phyloP scores from a whole-genome alignment of 805 yeast genomes.

The Saturnispora serradocipensis region DNA sequence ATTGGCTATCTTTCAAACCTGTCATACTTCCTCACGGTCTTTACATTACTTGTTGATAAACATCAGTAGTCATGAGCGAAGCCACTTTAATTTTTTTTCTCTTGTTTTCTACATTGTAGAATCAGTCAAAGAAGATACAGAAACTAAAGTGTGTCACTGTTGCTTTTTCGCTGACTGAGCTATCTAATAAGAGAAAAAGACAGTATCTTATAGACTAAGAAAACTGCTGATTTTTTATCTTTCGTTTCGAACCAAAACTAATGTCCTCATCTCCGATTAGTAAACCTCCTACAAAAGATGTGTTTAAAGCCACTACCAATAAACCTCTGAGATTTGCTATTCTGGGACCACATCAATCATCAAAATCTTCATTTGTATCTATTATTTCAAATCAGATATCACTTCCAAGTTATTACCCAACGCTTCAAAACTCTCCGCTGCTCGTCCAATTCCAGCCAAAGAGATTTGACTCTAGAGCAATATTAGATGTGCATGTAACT shows the following conservation, averaged over 20 bases:
- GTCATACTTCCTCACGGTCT: no score
- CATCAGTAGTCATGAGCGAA: no score
- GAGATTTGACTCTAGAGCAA: slow-evolving; percentile 29
- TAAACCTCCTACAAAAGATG: slow-evolving; percentile 12
- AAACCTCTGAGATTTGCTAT: slow-evolving; percentile 26
- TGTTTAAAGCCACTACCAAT: slow-evolving; percentile 24
- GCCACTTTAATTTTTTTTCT: no score
- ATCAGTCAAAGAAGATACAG: no score
- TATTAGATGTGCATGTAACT: slow-evolving; percentile 40
- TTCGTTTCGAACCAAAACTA: not conserved
- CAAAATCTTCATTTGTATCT: slow-evolving; percentile 26
- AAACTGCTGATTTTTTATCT: not conserved
- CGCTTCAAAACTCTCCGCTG: slow-evolving; percentile 50
- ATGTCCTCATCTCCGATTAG: not conserved
- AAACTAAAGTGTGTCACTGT: no score
- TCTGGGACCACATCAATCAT: slow-evolving; percentile 26
- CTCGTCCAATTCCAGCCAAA: slow-evolving; percentile 46
- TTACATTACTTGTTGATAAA: no score
- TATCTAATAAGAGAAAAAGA: not conserved
- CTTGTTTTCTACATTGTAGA: no score
- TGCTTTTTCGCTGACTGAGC: no score
- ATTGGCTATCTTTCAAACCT: not conserved
- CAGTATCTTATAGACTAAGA: not conserved
- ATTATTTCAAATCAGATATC: slow-evolving; percentile 23
- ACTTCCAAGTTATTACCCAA: slow-evolving; percentile 67